Base-by-base conservation (phyloP, 108 stramenopile genomes). In the Licmophora abbreviata region DNA sequence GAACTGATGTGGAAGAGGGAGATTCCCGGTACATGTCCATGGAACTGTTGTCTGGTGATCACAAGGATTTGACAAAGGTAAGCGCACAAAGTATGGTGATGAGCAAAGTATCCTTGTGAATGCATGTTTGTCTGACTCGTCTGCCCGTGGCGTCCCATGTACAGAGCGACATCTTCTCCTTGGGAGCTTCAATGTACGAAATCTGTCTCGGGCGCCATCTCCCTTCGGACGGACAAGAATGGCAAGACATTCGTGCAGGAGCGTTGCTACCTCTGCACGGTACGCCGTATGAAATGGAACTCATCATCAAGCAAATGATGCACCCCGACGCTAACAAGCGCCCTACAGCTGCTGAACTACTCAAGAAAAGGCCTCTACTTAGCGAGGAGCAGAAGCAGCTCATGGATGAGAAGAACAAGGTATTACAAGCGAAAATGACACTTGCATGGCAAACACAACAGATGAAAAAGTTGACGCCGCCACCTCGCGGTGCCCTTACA, bases 11-110 rank as follows among this genome's bases (percentile, higher is more conserved):
- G 0, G 91, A 93, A 64, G 95, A 96, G 59, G 95, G 95, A n/a
- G 95, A 94, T 41, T 87, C 83, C 32, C 67, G 93, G 7, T 96
- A 93, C 65, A 96, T 94, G 93, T 88, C 85, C 6, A 82, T 65
- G 87, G 95, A 96, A 62, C 58, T 96, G 23, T 59, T 96, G 27
- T 74, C 73, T 23, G 92, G 88, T 24, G 87, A 90, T 54, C 77
- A 83, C 56, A 60, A 66, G 1, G 86, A 93, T 69, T 66, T 96
- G 63, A 94, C 84, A 6, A 94, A 94, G 71, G 71, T 72, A 35
- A 51, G 71, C 24, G 11, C 22, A 1, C 32, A 48, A 48, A n/a
- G n/a, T n/a, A n/a, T n/a, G n/a, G 41, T 0, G 2, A 7, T 56
- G 29, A 1, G 27, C 14, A 28, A n/a, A n/a, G n/a, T n/a, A n/a